Percentiles rank a stretch among this genome's conserved stretches.
Evolutionary conservation across 2,329 filamentous ascomycete species (phyloP).

Genomic region (Hawksworthiomyces lignivorus): DNA sequence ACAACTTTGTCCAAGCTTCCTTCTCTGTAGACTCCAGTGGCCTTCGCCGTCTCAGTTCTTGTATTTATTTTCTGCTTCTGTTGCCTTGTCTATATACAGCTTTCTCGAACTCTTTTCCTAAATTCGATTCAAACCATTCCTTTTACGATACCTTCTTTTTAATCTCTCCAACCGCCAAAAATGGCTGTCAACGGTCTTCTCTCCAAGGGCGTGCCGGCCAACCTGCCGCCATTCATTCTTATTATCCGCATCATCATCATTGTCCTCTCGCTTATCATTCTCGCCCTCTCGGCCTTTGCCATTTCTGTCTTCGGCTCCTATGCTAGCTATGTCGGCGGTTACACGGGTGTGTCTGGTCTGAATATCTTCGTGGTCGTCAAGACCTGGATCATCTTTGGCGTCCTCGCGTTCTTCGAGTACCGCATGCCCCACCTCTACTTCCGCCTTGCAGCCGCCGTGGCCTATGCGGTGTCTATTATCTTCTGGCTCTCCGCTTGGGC

Average conservation of each 20-base stretch:
- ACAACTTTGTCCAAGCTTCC: background rate
- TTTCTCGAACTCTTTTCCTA: too few species aligned
- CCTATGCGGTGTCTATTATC: slow-evolving; percentile 29
- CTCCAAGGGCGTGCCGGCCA: slow-evolving; percentile 28
- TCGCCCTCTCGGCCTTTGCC: slow-evolving; percentile 34
- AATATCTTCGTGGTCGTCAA: slow-evolving; percentile 37
- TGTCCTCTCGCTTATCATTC: slow-evolving; percentile 30
- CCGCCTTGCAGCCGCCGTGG: slow-evolving; percentile 28
- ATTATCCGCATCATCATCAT: slow-evolving; percentile 31
- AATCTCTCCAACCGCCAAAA: too few species aligned
- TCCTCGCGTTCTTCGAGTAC: slow-evolving; percentile 28
- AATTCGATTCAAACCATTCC: too few species aligned
- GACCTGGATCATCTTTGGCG: slow-evolving; percentile 33
- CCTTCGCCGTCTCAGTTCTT: too few species aligned
- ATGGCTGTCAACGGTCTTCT: slow-evolving; percentile 23
- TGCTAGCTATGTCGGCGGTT: slow-evolving; percentile 17
- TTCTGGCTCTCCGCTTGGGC: slow-evolving; percentile 26
- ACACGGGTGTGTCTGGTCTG: slow-evolving; percentile 31
- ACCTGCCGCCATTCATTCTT: slow-evolving; percentile 27
- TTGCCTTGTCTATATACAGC: too few species aligned
- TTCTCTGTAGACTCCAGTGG: too few species aligned
- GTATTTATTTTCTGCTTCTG: too few species aligned
- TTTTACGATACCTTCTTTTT: too few species aligned
- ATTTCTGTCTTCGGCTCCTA: slow-evolving; percentile 25
- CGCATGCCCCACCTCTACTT: slow-evolving; percentile 29